Base-by-base conservation (phyloP, 805 yeast genomes). In the Ogataea salicorniae region DNA sequence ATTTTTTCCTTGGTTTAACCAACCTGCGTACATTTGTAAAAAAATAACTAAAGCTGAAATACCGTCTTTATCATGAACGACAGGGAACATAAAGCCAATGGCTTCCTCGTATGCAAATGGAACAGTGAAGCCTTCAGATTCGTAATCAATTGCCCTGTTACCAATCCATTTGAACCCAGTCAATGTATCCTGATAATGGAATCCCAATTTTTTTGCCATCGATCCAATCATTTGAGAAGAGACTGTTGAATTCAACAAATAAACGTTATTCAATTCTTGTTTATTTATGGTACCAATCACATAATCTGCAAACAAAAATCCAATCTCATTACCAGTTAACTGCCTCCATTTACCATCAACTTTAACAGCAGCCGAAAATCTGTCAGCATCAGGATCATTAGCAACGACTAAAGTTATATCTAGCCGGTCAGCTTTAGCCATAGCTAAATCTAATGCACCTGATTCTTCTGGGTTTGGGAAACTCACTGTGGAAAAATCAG, bases 91-190 rank as follows among this genome's bases (percentile, higher is more conserved):
- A 69, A 80, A 92, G 1, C 99, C 99, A 54, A 92, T 85, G 2
- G 98, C 98, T 62, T 92, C 99, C 66, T 92, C 99, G 62, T 77
- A 92, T 0, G 87, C 97, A 70, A 92, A 90, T 0, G 96, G 95
- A 1, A 91, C 96, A 4, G 45, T 52, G 57, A 60, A 80, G 0
- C 95, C 96, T 39, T 76, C 62, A 0, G 60, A 51, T 53, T 85
- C 89, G 42, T 87, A 69, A 7, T 83, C 86, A 34, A 84, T 79
- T 2, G 96, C 94, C 53, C 80, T 78, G 61, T 92, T 92, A 4
- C 98, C 99, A 35, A 92, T 84, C 99, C 99, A 92, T 68, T 92
- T 92, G 72, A 92, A 92, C 1, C 99, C 99, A 0, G 98, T 92
- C 47, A 92, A 73, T 0, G 98, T 92, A 52, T 94, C 97, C 38